These are phyloP conservation scores for Oidiodendron maius DNA, from an alignment of 495 filamentous ascomycete species.

Conservation along the genomic window DNA sequence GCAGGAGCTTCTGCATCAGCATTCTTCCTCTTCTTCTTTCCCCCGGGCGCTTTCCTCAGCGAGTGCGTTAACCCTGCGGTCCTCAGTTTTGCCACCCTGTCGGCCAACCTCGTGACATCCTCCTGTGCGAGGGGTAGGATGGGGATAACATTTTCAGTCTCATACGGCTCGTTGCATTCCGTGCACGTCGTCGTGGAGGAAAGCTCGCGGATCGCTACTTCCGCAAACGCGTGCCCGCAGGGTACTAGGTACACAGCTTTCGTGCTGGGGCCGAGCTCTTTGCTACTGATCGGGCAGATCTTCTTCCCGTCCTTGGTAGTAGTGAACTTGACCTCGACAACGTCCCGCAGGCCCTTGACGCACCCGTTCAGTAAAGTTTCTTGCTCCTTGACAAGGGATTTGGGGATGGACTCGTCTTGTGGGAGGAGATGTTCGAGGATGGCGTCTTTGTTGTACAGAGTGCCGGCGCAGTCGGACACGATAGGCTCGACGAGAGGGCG, in stretches of 20 bases:
- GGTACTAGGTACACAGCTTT: constrained; percentile 88
- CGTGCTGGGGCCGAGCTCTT: constrained; percentile 72
- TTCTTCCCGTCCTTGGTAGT: constrained; percentile 32
- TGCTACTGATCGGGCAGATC: constrained; percentile 82
- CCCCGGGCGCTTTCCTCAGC: constrained; percentile 70
- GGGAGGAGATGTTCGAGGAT: constrained; percentile 76
- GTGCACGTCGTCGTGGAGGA: constrained; percentile 42
- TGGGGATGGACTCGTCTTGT: constrained; percentile 40
- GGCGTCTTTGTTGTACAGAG: constrained; percentile 92
- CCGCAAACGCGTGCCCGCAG: constrained; percentile 91
- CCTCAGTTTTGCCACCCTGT: constrained; percentile 59
- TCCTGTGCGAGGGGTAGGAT: constrained; percentile 68
- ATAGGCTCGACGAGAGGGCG: constrained; percentile 63
- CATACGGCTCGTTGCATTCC: constrained; percentile 73
- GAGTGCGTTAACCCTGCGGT: constrained; percentile 75
- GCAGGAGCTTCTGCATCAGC: constrained; percentile 22
- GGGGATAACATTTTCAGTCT: constrained; percentile 69
- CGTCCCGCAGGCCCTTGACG: constrained; percentile 78
- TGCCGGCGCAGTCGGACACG: constrained; percentile 79
- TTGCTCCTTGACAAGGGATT: constrained; percentile 44
- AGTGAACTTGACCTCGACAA: constrained; percentile 79
- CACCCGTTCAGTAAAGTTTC: constrained; percentile 61
- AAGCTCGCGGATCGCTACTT: constrained; percentile 76
- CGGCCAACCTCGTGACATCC: constrained; percentile 63
- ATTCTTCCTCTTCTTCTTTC: constrained; percentile 62